A percentile compares a stretch with the other conserved stretches of the same genome.
phyloP scores from a whole-genome alignment of 176 grass and related monocot genomes.

The Rhipidocladum racemiflorum region DNA sequence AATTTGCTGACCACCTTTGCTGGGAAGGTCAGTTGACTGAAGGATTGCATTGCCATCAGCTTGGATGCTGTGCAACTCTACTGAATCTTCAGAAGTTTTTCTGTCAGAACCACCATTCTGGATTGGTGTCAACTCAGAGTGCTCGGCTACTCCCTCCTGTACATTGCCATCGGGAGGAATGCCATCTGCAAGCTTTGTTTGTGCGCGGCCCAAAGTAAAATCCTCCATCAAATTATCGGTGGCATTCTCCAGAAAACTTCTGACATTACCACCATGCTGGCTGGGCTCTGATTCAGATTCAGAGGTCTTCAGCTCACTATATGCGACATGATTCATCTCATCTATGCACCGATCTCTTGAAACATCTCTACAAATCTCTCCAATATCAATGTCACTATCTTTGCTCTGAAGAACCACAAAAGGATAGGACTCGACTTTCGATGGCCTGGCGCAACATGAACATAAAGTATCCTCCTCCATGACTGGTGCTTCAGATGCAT shows the following conservation, averaged over 20 bases:
- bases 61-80: neutral
- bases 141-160: neutral
- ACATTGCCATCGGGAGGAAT: neutral
- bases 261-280: conserved; percentile 3
- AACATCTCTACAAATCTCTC: conserved; percentile 1
- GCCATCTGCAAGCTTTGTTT: neutral
- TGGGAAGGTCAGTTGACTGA: conserved; percentile 10
- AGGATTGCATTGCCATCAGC: neutral
- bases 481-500: neutral
- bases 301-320: conserved; percentile 65
- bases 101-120: neutral
- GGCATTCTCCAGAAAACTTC: conserved; percentile 6
- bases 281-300: conserved; percentile 67
- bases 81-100: neutral
- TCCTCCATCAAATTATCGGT: conserved; percentile 16
- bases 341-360: conserved; percentile 12
- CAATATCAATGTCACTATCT: neutral
- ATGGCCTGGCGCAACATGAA: conserved; percentile 38
- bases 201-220: neutral
- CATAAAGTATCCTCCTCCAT: conserved; percentile 32
- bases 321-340: conserved; percentile 25
- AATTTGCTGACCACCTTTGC: neutral
- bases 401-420: conserved; percentile 39
- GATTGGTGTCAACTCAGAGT: neutral
- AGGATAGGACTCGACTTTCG: conserved; percentile 29